These are phyloP conservation scores for Carex parvula DNA, from an alignment of 176 grass and related monocot species.

Conservation along the genomic window DNA sequence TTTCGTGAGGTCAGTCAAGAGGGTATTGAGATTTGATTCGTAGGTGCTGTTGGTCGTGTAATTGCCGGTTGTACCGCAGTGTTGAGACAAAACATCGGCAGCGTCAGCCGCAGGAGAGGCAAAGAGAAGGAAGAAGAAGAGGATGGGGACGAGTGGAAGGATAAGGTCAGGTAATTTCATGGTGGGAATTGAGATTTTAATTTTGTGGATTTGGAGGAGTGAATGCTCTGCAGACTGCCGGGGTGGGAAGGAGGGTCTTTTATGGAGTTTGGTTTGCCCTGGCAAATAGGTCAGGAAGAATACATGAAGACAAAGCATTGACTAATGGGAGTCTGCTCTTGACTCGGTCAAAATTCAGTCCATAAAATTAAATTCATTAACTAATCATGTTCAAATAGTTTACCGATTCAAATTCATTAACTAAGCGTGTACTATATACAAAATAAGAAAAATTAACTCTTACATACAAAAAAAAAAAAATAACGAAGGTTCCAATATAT, in stretches of 20 bases:
- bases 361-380: too few species aligned
- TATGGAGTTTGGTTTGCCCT: not conserved
- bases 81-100: not conserved
- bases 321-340: not conserved
- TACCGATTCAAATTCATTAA: too few species aligned
- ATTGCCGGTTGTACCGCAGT: not conserved
- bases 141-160: not conserved
- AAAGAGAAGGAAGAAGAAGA: constrained; percentile 5
- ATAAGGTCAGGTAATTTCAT: not conserved
- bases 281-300: not conserved
- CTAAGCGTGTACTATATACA: too few species aligned
- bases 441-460: too few species aligned
- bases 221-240: not conserved
- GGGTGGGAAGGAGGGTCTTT: not conserved
- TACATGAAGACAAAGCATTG: not conserved
- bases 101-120: not conserved
- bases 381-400: too few species aligned
- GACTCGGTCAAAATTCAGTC: not conserved
- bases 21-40: constrained; percentile 21
- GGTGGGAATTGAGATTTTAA: not conserved
- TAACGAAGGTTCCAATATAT: too few species aligned
- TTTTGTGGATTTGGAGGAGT: not conserved
- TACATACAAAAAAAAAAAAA: too few species aligned
- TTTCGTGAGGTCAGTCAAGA: constrained; percentile 13
- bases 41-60: constrained; percentile 24